Conservation (phyloP, 768 basidiomycete species). For the Pisolithus microcarpus region DNA sequence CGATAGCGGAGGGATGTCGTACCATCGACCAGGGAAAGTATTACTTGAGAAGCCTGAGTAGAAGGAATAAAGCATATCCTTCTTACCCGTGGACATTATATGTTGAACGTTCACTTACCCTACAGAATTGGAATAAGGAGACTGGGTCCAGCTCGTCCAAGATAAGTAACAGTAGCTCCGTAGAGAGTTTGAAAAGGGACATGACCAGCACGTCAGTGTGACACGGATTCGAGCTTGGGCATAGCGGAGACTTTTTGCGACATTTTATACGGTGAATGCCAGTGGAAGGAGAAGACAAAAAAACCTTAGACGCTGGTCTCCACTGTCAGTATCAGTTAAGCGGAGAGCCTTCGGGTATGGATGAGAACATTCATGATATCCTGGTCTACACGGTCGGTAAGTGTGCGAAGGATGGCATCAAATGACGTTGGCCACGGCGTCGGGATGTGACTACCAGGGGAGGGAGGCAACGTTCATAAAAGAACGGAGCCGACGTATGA, state of each 20-base stretch:
- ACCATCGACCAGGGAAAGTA: conserved; percentile 14
- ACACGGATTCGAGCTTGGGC: conserved; percentile 7
- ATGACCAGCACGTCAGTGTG: conserved; percentile 30
- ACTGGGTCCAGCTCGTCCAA: conserved; percentile 28
- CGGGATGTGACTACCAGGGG: conserved; percentile 17
- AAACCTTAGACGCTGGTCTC: conserved; percentile 27
- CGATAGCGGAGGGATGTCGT: conserved; percentile 27
- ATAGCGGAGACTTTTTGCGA: conserved; percentile 2
- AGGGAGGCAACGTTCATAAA: conserved; percentile 22
- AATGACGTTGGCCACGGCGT: conserved; percentile 13
- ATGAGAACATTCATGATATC: conserved; percentile 15
- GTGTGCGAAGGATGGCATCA: conserved; percentile 14
- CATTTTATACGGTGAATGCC: conserved; percentile 25
- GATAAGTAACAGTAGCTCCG: conserved; percentile 24
- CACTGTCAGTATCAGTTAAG: conserved; percentile 26
- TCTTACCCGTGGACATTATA: too few species aligned
- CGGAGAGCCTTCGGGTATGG: conserved; percentile 20
- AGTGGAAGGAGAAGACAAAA: conserved; percentile 24
- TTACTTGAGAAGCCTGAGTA: conserved; percentile 19
- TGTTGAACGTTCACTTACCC: conserved; percentile 11
- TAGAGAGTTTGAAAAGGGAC: conserved; percentile 27
- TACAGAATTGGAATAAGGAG: conserved; percentile 27
- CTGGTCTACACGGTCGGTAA: conserved; percentile 20
- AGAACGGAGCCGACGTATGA: conserved; percentile 19
- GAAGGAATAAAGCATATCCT: not conserved